phyloP scores from a whole-genome alignment of 768 basidiomycete genomes.

The Scleroderma citrinum region DNA sequence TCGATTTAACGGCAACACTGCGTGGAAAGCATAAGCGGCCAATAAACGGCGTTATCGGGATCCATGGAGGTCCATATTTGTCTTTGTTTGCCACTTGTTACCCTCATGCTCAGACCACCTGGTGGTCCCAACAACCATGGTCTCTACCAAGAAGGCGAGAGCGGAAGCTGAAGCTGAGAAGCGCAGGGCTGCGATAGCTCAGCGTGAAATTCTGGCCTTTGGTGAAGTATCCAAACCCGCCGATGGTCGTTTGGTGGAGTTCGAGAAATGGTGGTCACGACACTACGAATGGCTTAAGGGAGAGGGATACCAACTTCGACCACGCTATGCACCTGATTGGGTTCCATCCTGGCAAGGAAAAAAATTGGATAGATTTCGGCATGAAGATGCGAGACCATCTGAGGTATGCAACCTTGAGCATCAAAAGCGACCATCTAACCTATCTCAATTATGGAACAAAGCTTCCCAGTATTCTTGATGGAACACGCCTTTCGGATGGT shows the following conservation, averaged over 20 bases:
- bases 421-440: not conserved
- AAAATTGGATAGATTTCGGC: not conserved
- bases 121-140: no score
- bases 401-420: not conserved
- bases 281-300: slow-evolving; percentile 7
- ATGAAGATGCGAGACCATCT: slow-evolving; percentile 3
- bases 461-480: slow-evolving; percentile 14
- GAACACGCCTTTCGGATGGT: slow-evolving; percentile 17
- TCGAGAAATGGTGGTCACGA: slow-evolving; percentile 21
- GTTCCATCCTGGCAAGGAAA: slow-evolving; percentile 10
- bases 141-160: not conserved
- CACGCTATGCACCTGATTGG: slow-evolving; percentile 24
- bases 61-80: not conserved
- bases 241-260: slow-evolving; percentile 6
- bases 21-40: no score
- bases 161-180: not conserved
- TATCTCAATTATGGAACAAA: not conserved
- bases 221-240: not conserved
- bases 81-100: not conserved
- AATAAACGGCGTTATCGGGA: not conserved
- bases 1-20: no score
- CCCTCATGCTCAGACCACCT: no score
- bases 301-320: slow-evolving; percentile 28
- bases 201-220: no score
- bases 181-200: not conserved